Conservation (phyloP, 2,329 filamentous ascomycete species). For the Claviceps sp. region DNA sequence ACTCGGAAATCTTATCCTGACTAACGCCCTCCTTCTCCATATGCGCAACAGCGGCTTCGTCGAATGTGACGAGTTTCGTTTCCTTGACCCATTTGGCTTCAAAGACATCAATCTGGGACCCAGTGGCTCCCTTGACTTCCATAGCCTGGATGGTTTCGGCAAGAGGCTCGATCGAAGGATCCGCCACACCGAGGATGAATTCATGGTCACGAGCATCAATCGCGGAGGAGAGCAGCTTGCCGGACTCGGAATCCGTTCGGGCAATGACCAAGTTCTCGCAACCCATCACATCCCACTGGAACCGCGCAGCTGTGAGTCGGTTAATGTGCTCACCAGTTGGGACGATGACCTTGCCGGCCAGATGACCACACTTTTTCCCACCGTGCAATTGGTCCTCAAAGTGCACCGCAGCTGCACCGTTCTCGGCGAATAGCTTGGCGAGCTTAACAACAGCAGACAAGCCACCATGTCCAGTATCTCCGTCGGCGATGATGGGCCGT, state of each 20-base stretch:
- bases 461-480: slow-evolving; percentile 90
- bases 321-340: slow-evolving; percentile 94
- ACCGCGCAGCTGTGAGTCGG: slow-evolving; percentile 76
- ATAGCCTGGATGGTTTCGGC: slow-evolving; percentile 83
- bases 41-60: slow-evolving; percentile 74
- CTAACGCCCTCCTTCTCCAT: slow-evolving; percentile 52
- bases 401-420: slow-evolving; percentile 89
- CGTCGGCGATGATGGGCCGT: slow-evolving; percentile 88
- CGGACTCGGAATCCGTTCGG: slow-evolving; percentile 89
- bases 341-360: slow-evolving; percentile 91
- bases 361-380: slow-evolving; percentile 94
- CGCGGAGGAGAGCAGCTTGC: slow-evolving; percentile 76
- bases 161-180: slow-evolving; percentile 60
- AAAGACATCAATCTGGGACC: slow-evolving; percentile 70
- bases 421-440: slow-evolving; percentile 94
- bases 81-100: slow-evolving; percentile 82
- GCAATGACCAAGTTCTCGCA: slow-evolving; percentile 90
- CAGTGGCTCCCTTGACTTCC: slow-evolving; percentile 66
- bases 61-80: slow-evolving; percentile 77
- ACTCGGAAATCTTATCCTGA: slow-evolving; percentile 51
- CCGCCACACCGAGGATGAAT: slow-evolving; percentile 80
- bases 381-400: slow-evolving; percentile 97
- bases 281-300: slow-evolving; percentile 98
- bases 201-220: slow-evolving; percentile 94
- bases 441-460: slow-evolving; percentile 88